Percentiles rank a stretch among this genome's conserved stretches.
Evolutionary conservation across 352 stramenopile genomes (phyloP).

Genomic region (Phytopythium kandeliae): DNA sequence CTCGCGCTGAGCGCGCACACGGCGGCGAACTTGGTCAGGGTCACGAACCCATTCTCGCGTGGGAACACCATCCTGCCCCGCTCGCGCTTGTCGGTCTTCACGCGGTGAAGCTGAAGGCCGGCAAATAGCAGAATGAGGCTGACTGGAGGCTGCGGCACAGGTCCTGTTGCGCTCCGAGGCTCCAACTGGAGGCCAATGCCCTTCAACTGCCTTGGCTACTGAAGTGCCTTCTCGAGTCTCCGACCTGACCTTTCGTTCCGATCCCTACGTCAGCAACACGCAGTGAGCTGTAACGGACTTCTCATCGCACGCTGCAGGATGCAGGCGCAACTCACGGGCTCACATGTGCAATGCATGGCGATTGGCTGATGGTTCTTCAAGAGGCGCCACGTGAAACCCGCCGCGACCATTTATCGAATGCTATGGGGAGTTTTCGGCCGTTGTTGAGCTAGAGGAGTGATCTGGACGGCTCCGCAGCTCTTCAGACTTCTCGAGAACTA

Average conservation of each 20-base stretch:
- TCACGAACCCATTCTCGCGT: conserved; percentile 4
- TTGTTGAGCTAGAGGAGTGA: background rate
- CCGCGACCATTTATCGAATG: background rate
- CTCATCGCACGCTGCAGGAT: too few species aligned
- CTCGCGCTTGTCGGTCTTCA: background rate
- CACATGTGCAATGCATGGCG: background rate
- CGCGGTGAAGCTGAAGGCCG: background rate
- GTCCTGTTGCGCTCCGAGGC: background rate
- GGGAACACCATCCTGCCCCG: conserved; percentile 5
- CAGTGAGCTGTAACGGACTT: too few species aligned
- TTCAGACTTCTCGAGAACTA: too few species aligned
- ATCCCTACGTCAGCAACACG: too few species aligned
- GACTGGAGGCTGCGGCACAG: background rate
- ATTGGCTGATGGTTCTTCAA: background rate
- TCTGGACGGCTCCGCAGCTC: background rate
- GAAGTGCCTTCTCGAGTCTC: too few species aligned
- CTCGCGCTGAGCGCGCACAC: conserved; percentile 3
- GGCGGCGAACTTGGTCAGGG: conserved; percentile 5
- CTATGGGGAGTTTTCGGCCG: background rate
- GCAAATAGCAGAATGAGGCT: conserved; percentile 8
- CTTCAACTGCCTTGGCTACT: too few species aligned
- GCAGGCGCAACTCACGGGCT: background rate
- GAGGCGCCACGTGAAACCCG: background rate
- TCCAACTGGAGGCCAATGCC: too few species aligned
- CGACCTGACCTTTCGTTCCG: background rate